Base-by-base conservation (phyloP, 129 eudicot species). In the Mikania micrantha region DNA sequence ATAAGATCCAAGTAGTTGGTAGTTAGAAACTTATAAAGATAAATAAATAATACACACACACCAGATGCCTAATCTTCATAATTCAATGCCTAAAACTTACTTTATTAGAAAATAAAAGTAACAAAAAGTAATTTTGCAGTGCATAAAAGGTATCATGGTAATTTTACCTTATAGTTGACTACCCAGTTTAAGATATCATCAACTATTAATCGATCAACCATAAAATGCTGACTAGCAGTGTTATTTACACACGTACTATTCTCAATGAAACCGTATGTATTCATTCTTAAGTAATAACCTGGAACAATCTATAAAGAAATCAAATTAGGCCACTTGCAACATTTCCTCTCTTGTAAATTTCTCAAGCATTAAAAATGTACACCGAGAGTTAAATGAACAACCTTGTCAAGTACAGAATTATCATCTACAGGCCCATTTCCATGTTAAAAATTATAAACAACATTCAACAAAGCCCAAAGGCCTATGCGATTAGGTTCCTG, bases 161-260 rank as follows among this genome's bases (percentile, higher is more conserved):
- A 49, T 9, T 32, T 64, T 68, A 93, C 99, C 99, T 93, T 93
- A 65, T 88, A 93, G 74, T 93, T 71, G 81, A 79, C 80, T 53
- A 88, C 95, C 99, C 99, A 93, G 66, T 79, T 82, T 72, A 78
- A 27, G 27, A 93, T 85, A 79, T 86, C 99, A 81, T 93, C 99
- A 76, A 93, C 63, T 70, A 93, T 86, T 70, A 89, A 67, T 24
- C 96, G 89, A 79, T 93, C 96, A 73, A 86, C 99, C 99, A 93
- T 93, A 74, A 74, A 89, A 86, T 93, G 99, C 75, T 93, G 96
- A 69, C 96, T 88, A 60, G 99, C 99, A 27, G 99, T 88, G 78
- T 93, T 87, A 78, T 93, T 93, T 42, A 71, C 72, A 60, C 96
- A 88, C 66, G 99, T 81, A 74, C 96, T 89, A 35, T 86, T 70